Percentiles rank a stretch among this genome's conserved stretches.
Conservation (phyloP, 1,139 yeast genomes). For the Geotrichum aggregatum region DNA sequence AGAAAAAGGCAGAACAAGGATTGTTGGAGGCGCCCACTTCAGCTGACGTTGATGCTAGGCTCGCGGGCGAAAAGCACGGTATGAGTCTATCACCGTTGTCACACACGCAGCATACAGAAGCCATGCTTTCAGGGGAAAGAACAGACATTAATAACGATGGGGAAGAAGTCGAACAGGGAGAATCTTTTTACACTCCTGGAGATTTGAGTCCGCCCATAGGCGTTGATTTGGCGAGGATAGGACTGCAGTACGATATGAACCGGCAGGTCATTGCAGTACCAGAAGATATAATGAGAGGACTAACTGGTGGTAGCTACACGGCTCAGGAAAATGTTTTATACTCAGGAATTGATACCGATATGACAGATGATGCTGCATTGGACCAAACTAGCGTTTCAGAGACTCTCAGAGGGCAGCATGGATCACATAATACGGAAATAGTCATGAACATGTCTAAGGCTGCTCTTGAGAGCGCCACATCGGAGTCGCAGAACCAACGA, state of each 20-base stretch:
- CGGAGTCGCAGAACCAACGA: neutral
- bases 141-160: too few species aligned
- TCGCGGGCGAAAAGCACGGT: neutral
- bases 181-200: too few species aligned
- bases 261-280: neutral
- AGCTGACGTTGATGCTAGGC: neutral
- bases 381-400: neutral
- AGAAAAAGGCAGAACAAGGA: neutral
- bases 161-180: too few species aligned
- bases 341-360: neutral
- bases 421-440: neutral
- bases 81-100: too few species aligned
- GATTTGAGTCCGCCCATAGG: slow-evolving; percentile 1
- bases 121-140: too few species aligned
- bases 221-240: neutral
- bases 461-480: too few species aligned
- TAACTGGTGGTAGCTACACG: neutral
- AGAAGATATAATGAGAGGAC: neutral
- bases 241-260: slow-evolving; percentile 3
- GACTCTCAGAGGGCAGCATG: neutral
- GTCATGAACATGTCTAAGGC: neutral
- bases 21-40: neutral
- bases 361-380: neutral
- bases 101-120: too few species aligned
- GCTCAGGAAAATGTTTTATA: neutral